Evolutionary conservation across 2,329 filamentous ascomycete species (phyloP), one percentile per base, ranked within the genome.

Genomic region (Cladosporium sp.): DNA sequence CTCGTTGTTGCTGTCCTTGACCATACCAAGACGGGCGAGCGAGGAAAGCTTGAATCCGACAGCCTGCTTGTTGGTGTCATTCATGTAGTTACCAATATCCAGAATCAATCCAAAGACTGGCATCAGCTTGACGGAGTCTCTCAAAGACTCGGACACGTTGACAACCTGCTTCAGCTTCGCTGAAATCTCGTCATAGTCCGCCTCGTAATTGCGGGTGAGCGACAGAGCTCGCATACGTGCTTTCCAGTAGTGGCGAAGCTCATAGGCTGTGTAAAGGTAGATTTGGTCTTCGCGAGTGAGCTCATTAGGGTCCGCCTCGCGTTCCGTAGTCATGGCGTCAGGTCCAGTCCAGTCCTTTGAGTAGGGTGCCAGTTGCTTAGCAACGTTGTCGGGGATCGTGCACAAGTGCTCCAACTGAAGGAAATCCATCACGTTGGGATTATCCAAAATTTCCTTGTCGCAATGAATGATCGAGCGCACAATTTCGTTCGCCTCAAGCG

Each of bases 31-130:
- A 64, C 95, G 89, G 31, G 92, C 91, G 58, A 99, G 88, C 6
- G 95, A 97, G 75, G 93, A 95, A 16, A 99, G 87, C 82, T 99
- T 99, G 89, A 99, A 99, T 68, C 95, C 95, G 66, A 90, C 91
- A 4, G 95, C 95, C 80, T 98, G 95, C 82, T 99, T 99, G 81
- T 97, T 98, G 64, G 93, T 90, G 76, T 98, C 95, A 83, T 99
- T 99, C 95, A 99, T 99, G 84, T 97, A 99, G 79, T 99, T 99
- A 78, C 95, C 95, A 75, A 99, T 97, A 78, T 97, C 94, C 73
- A 99, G 83, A 78, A 99, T 99, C 68, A 98, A 85, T 66, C 94
- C 93, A 65, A 99, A 87, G 56, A 99, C 93, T 70, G 96, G 97
- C 89, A 98, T 97, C 73, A 99, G 81, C 29, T 92, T 91, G 29